These are phyloP conservation scores for Tetraselmis chui DNA, from an alignment of 139 green algal species.

Conservation along the genomic window DNA sequence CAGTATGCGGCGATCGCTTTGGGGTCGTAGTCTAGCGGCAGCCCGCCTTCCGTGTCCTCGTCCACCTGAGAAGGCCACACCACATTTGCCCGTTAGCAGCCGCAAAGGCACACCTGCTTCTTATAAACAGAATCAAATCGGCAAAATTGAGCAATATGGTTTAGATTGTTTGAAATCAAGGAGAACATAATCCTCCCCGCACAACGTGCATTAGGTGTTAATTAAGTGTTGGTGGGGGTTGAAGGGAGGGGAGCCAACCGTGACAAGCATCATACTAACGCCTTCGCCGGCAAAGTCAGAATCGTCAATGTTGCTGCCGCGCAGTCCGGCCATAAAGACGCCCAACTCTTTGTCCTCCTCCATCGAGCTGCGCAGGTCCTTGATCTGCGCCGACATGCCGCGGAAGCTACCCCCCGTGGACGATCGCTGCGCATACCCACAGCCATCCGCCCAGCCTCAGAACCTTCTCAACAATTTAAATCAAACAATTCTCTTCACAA, in stretches of 20 bases:
- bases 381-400: slow-evolving; percentile 66
- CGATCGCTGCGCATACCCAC: not conserved
- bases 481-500: too few relatives aligned
- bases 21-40: slow-evolving; percentile 85
- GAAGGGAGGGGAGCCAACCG: not conserved
- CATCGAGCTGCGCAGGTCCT: slow-evolving; percentile 48
- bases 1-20: slow-evolving; percentile 82
- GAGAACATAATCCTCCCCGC: too few relatives aligned
- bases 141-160: too few relatives aligned
- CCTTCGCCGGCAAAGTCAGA: slow-evolving; percentile 73
- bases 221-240: too few relatives aligned
- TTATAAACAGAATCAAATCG: too few relatives aligned
- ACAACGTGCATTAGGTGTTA: too few relatives aligned
- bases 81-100: not conserved
- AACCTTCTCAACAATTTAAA: too few relatives aligned
- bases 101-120: not conserved
- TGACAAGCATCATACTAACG: not conserved
- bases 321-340: slow-evolving; percentile 74
- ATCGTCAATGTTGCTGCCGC: slow-evolving; percentile 77
- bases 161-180: too few relatives aligned
- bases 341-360: slow-evolving; percentile 70
- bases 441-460: too few relatives aligned
- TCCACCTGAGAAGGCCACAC: not conserved
- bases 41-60: slow-evolving; percentile 33
- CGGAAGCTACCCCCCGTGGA: not conserved